Evolutionary conservation across 192 early-diverging fungal species (phyloP).

Genomic region (Endogone sp.): DNA sequence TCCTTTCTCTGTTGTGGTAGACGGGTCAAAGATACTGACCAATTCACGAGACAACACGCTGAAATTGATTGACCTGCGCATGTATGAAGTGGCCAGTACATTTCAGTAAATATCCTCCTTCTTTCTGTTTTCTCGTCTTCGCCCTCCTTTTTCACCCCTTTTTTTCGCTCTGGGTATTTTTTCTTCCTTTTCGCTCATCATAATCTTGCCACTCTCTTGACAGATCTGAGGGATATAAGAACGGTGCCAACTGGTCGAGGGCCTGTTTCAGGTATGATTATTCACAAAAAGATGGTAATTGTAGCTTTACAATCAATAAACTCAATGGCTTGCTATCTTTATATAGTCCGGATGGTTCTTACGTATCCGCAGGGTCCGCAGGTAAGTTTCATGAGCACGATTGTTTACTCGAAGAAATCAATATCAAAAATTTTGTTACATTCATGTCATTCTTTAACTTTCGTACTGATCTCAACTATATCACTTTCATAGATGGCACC

Average conservation of each 20-base stretch:
- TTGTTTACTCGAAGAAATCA: constrained; percentile 1
- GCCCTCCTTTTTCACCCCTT: not conserved
- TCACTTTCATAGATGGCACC: constrained; percentile 52
- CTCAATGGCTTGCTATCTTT: not conserved
- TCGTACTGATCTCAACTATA: not conserved
- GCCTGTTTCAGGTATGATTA: constrained; percentile 63
- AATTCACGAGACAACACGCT: constrained; percentile 94
- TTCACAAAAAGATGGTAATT: no score
- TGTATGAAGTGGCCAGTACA: constrained; percentile 68
- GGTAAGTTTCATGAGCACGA: constrained; percentile 19
- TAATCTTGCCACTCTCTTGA: not conserved
- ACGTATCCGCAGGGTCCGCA: constrained; percentile 74
- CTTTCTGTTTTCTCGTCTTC: constrained; percentile 1
- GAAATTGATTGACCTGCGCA: constrained; percentile 75
- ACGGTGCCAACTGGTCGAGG: constrained; percentile 85
- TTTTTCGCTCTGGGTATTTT: not conserved
- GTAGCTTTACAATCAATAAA: not conserved
- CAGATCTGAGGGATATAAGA: constrained; percentile 73
- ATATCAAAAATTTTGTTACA: not conserved
- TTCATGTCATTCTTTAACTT: not conserved
- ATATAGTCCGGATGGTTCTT: constrained; percentile 78
- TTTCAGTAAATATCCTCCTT: constrained; percentile 45
- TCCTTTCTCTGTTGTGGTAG: constrained; percentile 29
- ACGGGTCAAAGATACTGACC: constrained; percentile 74
- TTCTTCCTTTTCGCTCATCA: not conserved